These are phyloP conservation scores for Adansonia madagascariensis DNA, from an alignment of 441 rosid genomes.

Conservation along the genomic window DNA sequence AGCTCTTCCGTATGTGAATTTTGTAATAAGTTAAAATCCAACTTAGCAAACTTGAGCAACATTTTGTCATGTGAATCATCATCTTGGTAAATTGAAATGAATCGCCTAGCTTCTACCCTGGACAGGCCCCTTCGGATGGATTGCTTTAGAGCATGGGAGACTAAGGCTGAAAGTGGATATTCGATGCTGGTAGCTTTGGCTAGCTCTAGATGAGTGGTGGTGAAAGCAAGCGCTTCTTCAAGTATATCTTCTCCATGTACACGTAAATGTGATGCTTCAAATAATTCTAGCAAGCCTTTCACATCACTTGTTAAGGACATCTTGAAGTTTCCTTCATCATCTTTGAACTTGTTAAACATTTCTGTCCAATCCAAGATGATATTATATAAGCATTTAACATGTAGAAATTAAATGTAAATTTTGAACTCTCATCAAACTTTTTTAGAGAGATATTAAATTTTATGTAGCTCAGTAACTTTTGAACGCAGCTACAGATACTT, in stretches of 20 bases:
- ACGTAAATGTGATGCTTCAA: neutral
- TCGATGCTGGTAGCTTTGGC: neutral
- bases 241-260: conserved; percentile 17
- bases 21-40: neutral
- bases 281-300: neutral
- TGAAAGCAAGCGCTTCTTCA: conserved; percentile 8
- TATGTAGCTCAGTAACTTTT: no score
- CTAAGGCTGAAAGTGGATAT: neutral
- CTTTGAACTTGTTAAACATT: neutral
- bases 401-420: no score
- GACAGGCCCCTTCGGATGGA: neutral
- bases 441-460: no score
- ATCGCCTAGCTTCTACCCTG: neutral
- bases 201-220: conserved; percentile 5
- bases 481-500: no score
- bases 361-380: neutral
- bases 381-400: neutral
- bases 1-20: neutral
- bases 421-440: conserved; percentile 7
- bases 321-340: conserved; percentile 11
- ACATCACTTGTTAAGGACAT: neutral
- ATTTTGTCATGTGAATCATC: neutral
- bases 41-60: neutral
- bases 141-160: neutral
- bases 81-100: neutral